phyloP scores from a whole-genome alignment of 148 eudicot genomes.

The Amaranthus palmeri region DNA sequence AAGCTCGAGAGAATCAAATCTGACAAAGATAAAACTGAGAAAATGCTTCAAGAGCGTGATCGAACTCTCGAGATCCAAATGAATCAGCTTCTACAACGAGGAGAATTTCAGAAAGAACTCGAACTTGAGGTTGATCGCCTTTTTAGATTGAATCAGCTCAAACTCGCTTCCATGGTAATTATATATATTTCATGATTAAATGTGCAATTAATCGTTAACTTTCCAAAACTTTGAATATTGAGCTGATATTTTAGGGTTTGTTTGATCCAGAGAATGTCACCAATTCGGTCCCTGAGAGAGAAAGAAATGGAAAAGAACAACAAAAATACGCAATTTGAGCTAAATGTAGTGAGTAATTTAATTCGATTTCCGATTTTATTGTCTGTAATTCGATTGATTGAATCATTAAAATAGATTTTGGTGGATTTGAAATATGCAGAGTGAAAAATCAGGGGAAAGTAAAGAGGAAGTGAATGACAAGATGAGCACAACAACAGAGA shows the following conservation, averaged over 20 bases:
- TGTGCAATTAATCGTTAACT: background rate
- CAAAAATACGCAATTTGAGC: slow-evolving; percentile 34
- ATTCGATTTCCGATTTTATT: background rate
- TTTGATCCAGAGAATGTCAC: slow-evolving; percentile 44
- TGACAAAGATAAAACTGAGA: slow-evolving; percentile 65
- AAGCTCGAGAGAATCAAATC: slow-evolving; percentile 52
- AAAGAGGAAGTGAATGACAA: slow-evolving; percentile 13
- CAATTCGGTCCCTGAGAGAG: slow-evolving; percentile 59
- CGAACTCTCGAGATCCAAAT: slow-evolving; percentile 41
- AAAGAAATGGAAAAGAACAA: slow-evolving; percentile 39
- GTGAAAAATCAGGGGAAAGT: slow-evolving; percentile 18
- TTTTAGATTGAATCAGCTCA: slow-evolving; percentile 64
- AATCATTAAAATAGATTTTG: background rate
- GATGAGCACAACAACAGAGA: slow-evolving; percentile 20
- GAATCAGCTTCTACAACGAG: slow-evolving; percentile 46
- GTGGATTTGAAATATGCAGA: background rate
- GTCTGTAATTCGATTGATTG: background rate
- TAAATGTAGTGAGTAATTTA: slow-evolving; percentile 1
- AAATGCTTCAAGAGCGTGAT: slow-evolving; percentile 43
- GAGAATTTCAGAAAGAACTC: slow-evolving; percentile 59
- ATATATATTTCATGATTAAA: background rate
- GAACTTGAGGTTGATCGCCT: slow-evolving; percentile 82
- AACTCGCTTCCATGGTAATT: slow-evolving; percentile 43
- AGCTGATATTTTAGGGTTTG: background rate
- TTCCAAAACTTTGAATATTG: background rate